Evolutionary conservation across 139 green algal species (phyloP), one percentile per base, ranked within the genome.

Genomic region (Micromonas pusilla): DNA sequence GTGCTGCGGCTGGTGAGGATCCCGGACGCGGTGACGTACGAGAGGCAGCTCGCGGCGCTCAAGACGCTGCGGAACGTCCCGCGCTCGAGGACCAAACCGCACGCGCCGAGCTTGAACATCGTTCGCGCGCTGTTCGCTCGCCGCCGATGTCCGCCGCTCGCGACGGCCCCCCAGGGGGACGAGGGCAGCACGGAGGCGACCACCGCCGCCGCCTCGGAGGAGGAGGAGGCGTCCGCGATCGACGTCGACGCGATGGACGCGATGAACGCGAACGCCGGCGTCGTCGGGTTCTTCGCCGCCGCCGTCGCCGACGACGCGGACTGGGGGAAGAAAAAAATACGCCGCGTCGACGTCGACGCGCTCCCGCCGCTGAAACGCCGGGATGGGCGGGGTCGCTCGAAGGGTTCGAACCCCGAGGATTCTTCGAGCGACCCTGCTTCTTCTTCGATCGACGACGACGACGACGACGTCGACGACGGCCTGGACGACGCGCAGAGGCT

Each of bases 21-120:
- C 3, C 70, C 70, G 36, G 70, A 76, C 34, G 39, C 25, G 45
- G 32, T 31, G 45, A 76, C 70, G 45, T 65, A 76, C 34, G 70
- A 76, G 39, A 31, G 70, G n/a, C 70, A 76, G 16, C 33, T 62
- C 21, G 6, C 6, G 3, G 70, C 70, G n/a, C 34, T 76, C 6
- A 9, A 76, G 32, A 63, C 3, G 23, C 34, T 76, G 4, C 3
- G 3, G 5, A 33, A 32, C 28, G 28, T 39, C 3, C 26, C 65
- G 3, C 13, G 13, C 26, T 21, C 4, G 9, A 57, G 45, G 65
- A 72, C n/a, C 13, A 13, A 26, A 23, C 33, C 65, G 30, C 32
- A 38, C 2, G 26, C 65, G 26, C 13, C 60, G 60, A 34, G 60
- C 20, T 16, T 33, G 65, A 13, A 33, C 30, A 39, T 72, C 30